Percentiles rank a stretch among this genome's conserved stretches.
Conservation (phyloP, 2,329 filamentous ascomycete species). For the Aphanocladium album region DNA sequence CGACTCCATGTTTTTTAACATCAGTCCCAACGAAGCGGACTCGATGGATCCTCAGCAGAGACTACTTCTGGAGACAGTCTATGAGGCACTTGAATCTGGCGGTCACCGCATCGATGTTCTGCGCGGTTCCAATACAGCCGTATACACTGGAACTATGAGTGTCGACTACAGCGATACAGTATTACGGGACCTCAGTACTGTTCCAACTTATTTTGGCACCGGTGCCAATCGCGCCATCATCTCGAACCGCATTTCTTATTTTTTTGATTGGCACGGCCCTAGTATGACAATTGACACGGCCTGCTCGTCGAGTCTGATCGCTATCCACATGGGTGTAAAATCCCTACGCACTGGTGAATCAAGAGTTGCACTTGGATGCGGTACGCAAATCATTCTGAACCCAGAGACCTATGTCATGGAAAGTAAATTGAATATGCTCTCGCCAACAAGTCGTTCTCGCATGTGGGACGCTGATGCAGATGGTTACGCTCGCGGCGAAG, state of each 20-base stretch:
- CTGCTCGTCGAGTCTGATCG: constrained; percentile 44
- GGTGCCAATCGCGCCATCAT: constrained; percentile 19
- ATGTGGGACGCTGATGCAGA: constrained; percentile 25
- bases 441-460: constrained; percentile 42
- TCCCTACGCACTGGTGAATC: constrained; percentile 39
- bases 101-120: constrained; percentile 9
- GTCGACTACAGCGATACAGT: constrained; percentile 26
- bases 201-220: constrained; percentile 6
- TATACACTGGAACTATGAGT: constrained; percentile 22
- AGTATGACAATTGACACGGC: constrained; percentile 46
- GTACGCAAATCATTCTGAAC: constrained; percentile 16
- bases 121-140: constrained; percentile 8
- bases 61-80: constrained; percentile 27
- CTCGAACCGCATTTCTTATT: constrained; percentile 47
- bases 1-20: constrained; percentile 41
- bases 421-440: constrained; percentile 41
- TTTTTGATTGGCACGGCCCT: constrained; percentile 47
- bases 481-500: constrained; percentile 56
- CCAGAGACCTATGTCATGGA: constrained; percentile 24
- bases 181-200: constrained; percentile 18
- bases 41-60: constrained; percentile 30
- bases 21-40: constrained; percentile 39
- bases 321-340: constrained; percentile 44
- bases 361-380: constrained; percentile 32
- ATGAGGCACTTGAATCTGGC: constrained; percentile 22